Percentiles rank a stretch among this genome's conserved stretches.
Evolutionary conservation across 179 eudicot genomes (phyloP).

Genomic region (Spinacia oleracea): DNA sequence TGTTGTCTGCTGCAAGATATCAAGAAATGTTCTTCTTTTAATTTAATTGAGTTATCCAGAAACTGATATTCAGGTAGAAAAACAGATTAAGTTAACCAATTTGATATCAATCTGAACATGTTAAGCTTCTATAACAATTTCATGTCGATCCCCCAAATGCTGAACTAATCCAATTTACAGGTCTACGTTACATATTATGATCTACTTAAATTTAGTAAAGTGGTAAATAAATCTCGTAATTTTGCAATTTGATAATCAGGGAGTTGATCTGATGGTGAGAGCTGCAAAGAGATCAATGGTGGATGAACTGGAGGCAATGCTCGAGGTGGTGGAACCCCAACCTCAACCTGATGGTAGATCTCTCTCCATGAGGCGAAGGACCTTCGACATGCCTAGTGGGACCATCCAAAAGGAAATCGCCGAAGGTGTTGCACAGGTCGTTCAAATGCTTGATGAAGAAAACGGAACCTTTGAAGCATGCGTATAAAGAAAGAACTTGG

Average conservation of each 20-base stretch:
- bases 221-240: background rate
- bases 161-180: background rate
- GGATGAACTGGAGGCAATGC: conserved; percentile 98
- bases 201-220: background rate
- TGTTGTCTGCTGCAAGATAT: too few relatives aligned
- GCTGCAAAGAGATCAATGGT: conserved; percentile 89
- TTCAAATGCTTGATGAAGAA: conserved; percentile 70
- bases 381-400: conserved; percentile 90
- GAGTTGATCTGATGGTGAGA: conserved; percentile 86
- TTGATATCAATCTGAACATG: background rate
- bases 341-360: conserved; percentile 70
- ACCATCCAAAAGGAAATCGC: conserved; percentile 75
- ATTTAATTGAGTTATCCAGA: too few relatives aligned
- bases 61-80: background rate
- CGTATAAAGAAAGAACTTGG: background rate
- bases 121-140: background rate
- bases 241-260: conserved; percentile 47
- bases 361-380: conserved; percentile 65
- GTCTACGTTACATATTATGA: background rate
- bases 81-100: background rate
- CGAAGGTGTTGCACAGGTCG: conserved; percentile 89
- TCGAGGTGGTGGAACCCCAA: conserved; percentile 94
- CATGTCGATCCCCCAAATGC: background rate
- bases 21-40: too few relatives aligned
- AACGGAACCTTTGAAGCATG: conserved; percentile 26